Percentiles rank a stretch among this genome's conserved stretches.
These are phyloP conservation scores for Hypseocharis bilobata DNA, from an alignment of 441 rosid species.

Conservation along the genomic window DNA sequence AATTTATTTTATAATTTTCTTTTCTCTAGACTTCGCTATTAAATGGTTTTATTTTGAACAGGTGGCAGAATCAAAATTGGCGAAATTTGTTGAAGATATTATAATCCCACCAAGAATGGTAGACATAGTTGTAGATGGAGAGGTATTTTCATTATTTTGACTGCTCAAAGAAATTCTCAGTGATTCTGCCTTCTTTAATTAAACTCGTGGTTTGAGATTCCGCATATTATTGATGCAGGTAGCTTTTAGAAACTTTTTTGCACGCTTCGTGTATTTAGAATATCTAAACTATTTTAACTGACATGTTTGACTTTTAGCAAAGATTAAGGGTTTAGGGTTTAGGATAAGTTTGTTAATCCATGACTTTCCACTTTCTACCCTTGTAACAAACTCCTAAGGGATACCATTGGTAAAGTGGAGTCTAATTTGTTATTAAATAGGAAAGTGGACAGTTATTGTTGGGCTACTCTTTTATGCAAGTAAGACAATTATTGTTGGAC, in stretches of 20 bases:
- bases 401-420: no score
- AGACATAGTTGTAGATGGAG: constrained; percentile 92
- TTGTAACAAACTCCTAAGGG: no score
- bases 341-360: no score
- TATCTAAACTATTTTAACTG: background rate
- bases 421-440: no score
- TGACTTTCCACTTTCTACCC: no score
- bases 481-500: no score
- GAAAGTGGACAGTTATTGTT: no score
- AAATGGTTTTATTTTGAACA: constrained; percentile 26
- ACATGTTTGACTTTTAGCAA: no score
- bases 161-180: background rate
- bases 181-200: background rate
- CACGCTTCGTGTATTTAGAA: background rate
- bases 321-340: no score
- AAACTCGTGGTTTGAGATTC: constrained; percentile 2
- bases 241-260: no score
- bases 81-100: constrained; percentile 94
- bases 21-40: background rate
- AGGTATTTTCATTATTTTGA: constrained; percentile 44
- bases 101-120: constrained; percentile 96
- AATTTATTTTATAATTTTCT: background rate
- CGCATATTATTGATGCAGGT: background rate
- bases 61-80: constrained; percentile 95
- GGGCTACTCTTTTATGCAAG: no score